Evolutionary conservation across 345 rosid genomes (phyloP).

Genomic region (Corchorus olitorius): DNA sequence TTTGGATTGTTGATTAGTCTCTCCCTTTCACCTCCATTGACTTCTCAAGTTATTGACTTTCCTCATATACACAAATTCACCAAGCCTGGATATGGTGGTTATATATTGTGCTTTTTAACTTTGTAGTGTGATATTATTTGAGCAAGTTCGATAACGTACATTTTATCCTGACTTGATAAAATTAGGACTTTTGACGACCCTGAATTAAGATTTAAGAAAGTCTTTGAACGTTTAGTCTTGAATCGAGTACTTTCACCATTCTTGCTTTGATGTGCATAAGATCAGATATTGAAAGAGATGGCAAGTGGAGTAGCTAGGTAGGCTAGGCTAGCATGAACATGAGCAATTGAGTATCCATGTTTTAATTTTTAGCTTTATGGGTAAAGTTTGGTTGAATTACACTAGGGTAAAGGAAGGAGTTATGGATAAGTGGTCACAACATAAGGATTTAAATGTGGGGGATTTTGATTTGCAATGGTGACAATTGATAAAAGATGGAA

Average conservation of each 20-base stretch:
- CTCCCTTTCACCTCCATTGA: not conserved
- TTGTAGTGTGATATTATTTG: not conserved
- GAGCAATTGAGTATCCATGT: not conserved
- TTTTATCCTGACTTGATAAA: no score
- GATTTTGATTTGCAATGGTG: not conserved
- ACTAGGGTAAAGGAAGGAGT: not conserved
- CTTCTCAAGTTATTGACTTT: not conserved
- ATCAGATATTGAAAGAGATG: not conserved
- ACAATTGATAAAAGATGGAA: not conserved
- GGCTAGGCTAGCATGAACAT: not conserved
- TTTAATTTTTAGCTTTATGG: not conserved
- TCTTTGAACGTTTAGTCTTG: no score
- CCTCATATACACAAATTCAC: not conserved
- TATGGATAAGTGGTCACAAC: slow-evolving; percentile 6
- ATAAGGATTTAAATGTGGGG: not conserved
- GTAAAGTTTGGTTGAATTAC: not conserved
- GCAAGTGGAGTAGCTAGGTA: not conserved
- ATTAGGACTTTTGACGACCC: no score
- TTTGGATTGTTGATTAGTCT: slow-evolving; percentile 5
- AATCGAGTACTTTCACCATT: not conserved
- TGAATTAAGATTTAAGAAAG: no score
- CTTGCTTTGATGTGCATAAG: not conserved
- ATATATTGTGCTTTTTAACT: not conserved
- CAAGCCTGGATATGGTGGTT: slow-evolving; percentile 9
- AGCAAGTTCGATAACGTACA: not conserved